Conservation (phyloP, 2,329 filamentous ascomycete species). For the Whalleya microplaca region DNA sequence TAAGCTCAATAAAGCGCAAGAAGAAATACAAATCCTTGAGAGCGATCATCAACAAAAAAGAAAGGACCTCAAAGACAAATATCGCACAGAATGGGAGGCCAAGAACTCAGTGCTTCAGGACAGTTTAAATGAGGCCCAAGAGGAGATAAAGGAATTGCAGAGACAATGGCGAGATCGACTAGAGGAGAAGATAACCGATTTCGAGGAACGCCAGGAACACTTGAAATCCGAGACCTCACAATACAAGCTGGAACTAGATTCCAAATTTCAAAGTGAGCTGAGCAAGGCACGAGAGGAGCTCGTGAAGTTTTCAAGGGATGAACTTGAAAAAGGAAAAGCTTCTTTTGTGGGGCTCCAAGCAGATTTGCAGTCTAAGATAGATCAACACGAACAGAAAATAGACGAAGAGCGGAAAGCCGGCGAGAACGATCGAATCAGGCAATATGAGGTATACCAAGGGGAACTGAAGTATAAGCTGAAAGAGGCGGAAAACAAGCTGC, state of each 20-base stretch:
- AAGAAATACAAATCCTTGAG: not conserved
- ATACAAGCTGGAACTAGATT: not conserved
- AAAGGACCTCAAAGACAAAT: not conserved
- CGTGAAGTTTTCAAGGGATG: not conserved
- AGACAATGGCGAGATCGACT: not conserved
- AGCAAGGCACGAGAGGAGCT: not conserved
- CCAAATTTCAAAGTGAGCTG: not conserved
- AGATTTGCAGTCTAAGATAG: not conserved
- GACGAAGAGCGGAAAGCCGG: not conserved
- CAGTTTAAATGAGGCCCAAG: not conserved
- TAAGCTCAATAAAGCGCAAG: not conserved
- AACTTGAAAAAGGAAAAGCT: not conserved
- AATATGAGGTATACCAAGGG: not conserved
- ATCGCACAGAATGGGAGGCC: constrained; percentile 1
- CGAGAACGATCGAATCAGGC: not conserved
- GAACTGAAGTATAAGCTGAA: not conserved
- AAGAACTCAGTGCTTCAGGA: not conserved
- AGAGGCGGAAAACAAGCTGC: not conserved
- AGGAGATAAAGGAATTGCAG: not conserved
- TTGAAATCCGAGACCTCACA: not conserved
- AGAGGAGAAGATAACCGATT: not conserved
- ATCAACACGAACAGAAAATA: not conserved
- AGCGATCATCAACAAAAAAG: not conserved
- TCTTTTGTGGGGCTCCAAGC: not conserved
- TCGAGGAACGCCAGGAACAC: not conserved